A percentile compares a stretch with the other conserved stretches of the same genome.
These are phyloP conservation scores for Wakefieldia striispora DNA, from an alignment of 768 basidiomycete genomes.

Conservation along the genomic window DNA sequence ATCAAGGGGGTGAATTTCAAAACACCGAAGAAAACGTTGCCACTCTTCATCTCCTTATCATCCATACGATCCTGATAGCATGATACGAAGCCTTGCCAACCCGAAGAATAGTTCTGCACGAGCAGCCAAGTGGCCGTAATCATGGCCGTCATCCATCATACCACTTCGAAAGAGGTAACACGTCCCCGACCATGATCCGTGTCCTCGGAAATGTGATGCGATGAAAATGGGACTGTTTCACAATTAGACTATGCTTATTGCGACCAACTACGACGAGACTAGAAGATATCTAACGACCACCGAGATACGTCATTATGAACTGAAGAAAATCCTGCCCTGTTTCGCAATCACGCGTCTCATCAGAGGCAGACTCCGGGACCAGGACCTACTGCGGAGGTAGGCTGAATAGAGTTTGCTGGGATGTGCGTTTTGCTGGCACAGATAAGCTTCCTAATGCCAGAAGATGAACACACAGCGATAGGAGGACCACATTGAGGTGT, in stretches of 20 bases:
- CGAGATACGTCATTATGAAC: too few relatives aligned
- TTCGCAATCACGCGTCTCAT: too few relatives aligned
- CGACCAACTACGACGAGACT: too few relatives aligned
- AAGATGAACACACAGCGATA: not conserved
- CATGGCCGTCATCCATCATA: not conserved
- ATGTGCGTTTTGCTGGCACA: not conserved
- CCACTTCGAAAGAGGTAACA: not conserved
- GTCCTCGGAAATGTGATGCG: not conserved
- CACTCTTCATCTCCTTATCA: not conserved
- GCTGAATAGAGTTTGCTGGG: not conserved
- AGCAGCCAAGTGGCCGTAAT: not conserved
- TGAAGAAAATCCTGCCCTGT: too few relatives aligned
- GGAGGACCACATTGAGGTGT: not conserved
- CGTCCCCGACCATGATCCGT: conserved; percentile 20
- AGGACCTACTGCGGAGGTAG: too few relatives aligned
- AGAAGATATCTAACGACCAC: too few relatives aligned
- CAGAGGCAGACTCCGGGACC: too few relatives aligned
- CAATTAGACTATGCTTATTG: not conserved
- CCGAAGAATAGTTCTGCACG: not conserved
- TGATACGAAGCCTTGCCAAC: too few relatives aligned
- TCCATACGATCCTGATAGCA: too few relatives aligned
- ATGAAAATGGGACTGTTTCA: not conserved
- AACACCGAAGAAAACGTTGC: conserved; percentile 4
- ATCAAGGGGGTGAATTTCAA: not conserved
- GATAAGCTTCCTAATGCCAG: not conserved